Evolutionary conservation across 768 basidiomycete species (phyloP).

Genomic region (Serendipita vermifera): DNA sequence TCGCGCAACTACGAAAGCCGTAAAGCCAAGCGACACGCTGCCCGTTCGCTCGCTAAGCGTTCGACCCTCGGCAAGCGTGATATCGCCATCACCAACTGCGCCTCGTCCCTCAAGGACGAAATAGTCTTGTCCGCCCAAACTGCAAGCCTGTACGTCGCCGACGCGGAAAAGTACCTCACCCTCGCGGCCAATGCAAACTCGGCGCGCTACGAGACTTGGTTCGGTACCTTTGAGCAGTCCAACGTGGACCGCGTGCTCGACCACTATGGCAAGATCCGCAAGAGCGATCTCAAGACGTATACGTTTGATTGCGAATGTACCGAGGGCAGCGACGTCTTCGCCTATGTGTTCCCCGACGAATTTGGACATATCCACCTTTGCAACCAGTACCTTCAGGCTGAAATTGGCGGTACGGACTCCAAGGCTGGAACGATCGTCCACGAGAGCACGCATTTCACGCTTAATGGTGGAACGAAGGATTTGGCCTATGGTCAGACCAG

Average conservation of each 20-base stretch:
- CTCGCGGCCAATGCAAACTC: too few species aligned
- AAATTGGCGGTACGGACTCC: slow-evolving; percentile 13
- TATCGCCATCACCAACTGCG: too few species aligned
- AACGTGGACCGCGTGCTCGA: slow-evolving; percentile 27
- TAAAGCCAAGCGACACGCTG: too few species aligned
- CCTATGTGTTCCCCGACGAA: slow-evolving; percentile 12
- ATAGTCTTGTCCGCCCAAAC: too few species aligned
- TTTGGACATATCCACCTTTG: slow-evolving; percentile 9
- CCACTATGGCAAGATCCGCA: slow-evolving; percentile 30
- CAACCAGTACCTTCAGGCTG: neutral
- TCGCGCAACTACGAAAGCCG: too few species aligned
- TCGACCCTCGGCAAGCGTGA: too few species aligned
- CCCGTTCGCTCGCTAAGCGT: too few species aligned
- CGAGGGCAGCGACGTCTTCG: slow-evolving; percentile 12
- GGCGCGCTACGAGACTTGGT: slow-evolving; percentile 42
- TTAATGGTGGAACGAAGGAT: slow-evolving; percentile 1
- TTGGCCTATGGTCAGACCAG: slow-evolving; percentile 7
- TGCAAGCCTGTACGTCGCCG: too few species aligned
- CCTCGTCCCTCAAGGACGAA: too few species aligned
- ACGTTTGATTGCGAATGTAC: slow-evolving; percentile 14
- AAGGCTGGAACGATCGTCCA: slow-evolving; percentile 15
- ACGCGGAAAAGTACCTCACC: too few species aligned
- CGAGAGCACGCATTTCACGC: slow-evolving; percentile 11
- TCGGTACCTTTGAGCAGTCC: slow-evolving; percentile 30
- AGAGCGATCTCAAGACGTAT: slow-evolving; percentile 16